A percentile compares a stretch with the other conserved stretches of the same genome.
These are phyloP conservation scores for Microcyclosporella mali DNA, from an alignment of 2,329 filamentous ascomycete genomes.

Conservation along the genomic window DNA sequence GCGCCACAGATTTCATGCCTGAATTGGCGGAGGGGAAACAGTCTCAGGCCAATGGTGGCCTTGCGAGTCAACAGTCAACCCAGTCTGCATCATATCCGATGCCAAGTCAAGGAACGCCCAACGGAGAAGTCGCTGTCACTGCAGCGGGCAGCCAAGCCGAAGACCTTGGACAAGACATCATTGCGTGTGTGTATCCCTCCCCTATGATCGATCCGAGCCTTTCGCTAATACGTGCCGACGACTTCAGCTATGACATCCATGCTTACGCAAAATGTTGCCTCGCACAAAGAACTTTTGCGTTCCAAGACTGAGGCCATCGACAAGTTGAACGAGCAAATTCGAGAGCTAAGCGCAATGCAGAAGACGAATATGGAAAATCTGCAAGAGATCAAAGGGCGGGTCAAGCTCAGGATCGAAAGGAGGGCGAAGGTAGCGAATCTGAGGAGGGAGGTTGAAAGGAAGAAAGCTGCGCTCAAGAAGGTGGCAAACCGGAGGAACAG, in stretches of 20 bases:
- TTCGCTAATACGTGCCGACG: slow-evolving; percentile 23
- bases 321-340: slow-evolving; percentile 70
- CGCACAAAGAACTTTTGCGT: slow-evolving; percentile 74
- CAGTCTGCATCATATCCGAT: slow-evolving; percentile 10
- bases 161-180: slow-evolving; percentile 74
- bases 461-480: slow-evolving; percentile 11
- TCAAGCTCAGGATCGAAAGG: slow-evolving; percentile 58
- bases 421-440: slow-evolving; percentile 72
- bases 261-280: slow-evolving; percentile 68
- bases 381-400: slow-evolving; percentile 61
- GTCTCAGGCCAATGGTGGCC: slow-evolving; percentile 18
- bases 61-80: slow-evolving; percentile 21
- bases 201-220: not conserved
- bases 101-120: slow-evolving; percentile 12
- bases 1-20: slow-evolving; percentile 91
- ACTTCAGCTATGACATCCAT: slow-evolving; percentile 70
- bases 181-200: slow-evolving; percentile 58
- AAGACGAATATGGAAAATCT: slow-evolving; percentile 69
- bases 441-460: slow-evolving; percentile 55
- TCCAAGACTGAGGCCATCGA: slow-evolving; percentile 81
- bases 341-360: slow-evolving; percentile 71
- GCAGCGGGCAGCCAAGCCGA: slow-evolving; percentile 45
- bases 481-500: slow-evolving; percentile 45
- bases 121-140: slow-evolving; percentile 39
- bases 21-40: slow-evolving; percentile 56